Base-by-base conservation (phyloP, 768 basidiomycete species). In the Russula dissimulans region DNA sequence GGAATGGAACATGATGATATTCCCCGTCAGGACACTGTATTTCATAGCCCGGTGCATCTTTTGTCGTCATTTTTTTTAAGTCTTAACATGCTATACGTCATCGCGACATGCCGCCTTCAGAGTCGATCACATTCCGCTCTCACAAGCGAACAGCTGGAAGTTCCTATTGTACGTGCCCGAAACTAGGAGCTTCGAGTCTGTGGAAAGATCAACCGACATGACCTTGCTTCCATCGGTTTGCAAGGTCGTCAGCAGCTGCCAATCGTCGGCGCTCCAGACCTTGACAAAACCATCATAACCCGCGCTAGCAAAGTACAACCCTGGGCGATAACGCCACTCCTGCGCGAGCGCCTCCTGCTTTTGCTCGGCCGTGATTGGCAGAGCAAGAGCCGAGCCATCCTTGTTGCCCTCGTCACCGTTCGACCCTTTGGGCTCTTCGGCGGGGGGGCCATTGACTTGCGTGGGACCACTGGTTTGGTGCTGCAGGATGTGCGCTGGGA, bases 151-250 rank as follows among this genome's bases (percentile, higher is more conserved):
- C 59, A 97, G 76, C 71, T 97, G 95, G 79, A 92, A 97, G 73
- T 89, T 93, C 61, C 95, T 80, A 73, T 92, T 95, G 71, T 91
- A 95, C 46, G 91, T 94, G 41, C 94, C 94, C 5, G 88, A 89
- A 4, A 86, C 95, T 46, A 97, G 80, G 69, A 91, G 79, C 67
- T 84, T 85, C 12, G 86, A 91, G 71, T 95, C 91, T 56, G 79
- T 79, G 31, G 86, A 84, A 22, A 98, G 79, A 70, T 99, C 97
- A 10, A 97, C 94, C 7, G 90, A 91, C 97, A 98, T 99, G 61
- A 97, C 95, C 73, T 97, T 98, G n/a, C 95, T 93, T 31, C 89
- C 87, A 69, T 98, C 95, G 22, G 93, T 95, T 54, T 92, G 85
- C 59, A 99, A 78, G 46, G 89, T 89, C 63, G 86, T 82, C 54